Percentiles rank a stretch among this genome's conserved stretches.
Evolutionary conservation across 2,329 filamentous ascomycete genomes (phyloP).

Genomic region (Pestalotiopsis sp.): DNA sequence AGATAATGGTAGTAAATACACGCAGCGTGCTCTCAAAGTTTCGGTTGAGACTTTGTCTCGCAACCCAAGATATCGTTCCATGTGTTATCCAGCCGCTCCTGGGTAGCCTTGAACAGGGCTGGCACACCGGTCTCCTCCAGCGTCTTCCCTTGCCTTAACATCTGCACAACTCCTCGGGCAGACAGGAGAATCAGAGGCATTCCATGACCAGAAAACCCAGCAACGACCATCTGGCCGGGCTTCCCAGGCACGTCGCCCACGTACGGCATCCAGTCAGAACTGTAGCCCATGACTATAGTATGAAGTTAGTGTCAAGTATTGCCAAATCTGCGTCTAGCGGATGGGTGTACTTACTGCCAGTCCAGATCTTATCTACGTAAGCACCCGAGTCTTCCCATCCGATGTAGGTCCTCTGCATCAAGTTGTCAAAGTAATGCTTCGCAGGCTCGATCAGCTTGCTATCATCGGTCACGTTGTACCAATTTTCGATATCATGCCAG

Average conservation of each 20-base stretch:
- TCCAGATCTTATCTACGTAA: constrained; percentile 35
- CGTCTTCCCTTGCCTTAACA: constrained; percentile 33
- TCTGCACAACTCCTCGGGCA: constrained; percentile 41
- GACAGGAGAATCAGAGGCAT: constrained; percentile 49
- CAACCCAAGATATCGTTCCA: not conserved
- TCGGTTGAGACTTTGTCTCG: not conserved
- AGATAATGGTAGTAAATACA: not conserved
- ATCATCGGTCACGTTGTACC: constrained; percentile 48
- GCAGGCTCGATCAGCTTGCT: constrained; percentile 38
- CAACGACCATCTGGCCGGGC: constrained; percentile 43
- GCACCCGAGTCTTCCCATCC: constrained; percentile 48
- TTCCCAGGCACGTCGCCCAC: constrained; percentile 45
- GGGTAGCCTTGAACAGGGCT: constrained; percentile 35
- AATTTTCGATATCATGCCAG: constrained; percentile 33
- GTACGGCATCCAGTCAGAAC: constrained; percentile 42
- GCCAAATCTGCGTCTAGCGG: too few relatives aligned
- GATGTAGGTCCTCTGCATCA: constrained; percentile 46
- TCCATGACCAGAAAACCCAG: constrained; percentile 54
- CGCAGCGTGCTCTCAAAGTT: not conserved
- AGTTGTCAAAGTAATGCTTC: constrained; percentile 43
- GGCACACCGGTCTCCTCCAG: constrained; percentile 41
- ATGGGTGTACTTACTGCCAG: constrained; percentile 19
- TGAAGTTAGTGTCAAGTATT: not conserved
- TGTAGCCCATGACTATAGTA: constrained; percentile 43
- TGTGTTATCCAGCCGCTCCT: constrained; percentile 14